phyloP scores from a whole-genome alignment of 768 basidiomycete species.

The Paxillus ammoniavirescens region DNA sequence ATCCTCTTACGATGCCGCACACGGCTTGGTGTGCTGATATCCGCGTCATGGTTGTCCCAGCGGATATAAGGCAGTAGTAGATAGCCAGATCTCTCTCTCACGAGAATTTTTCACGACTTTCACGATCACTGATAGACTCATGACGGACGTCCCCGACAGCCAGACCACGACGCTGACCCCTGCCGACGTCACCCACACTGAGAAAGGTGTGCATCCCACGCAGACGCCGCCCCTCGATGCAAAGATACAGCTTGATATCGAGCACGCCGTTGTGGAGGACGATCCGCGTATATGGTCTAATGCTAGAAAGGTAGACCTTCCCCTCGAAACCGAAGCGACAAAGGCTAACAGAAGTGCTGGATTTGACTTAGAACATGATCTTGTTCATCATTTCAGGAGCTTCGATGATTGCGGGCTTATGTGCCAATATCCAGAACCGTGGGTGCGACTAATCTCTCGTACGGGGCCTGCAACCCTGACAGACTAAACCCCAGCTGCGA shows the following conservation, averaged over 20 bases:
- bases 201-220: neutral
- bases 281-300: constrained; percentile 64
- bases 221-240: neutral
- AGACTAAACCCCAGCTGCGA: constrained; percentile 49
- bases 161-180: neutral
- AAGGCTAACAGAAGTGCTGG: neutral
- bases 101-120: neutral
- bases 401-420: constrained; percentile 29
- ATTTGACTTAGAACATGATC: constrained; percentile 13
- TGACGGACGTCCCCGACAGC: constrained; percentile 5
- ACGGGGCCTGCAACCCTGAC: neutral
- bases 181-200: neutral
- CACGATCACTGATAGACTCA: neutral
- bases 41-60: neutral
- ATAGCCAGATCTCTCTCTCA: too few species aligned
- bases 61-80: neutral
- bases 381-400: constrained; percentile 27
- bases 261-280: constrained; percentile 46
- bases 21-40: neutral
- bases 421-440: constrained; percentile 31
- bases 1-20: neutral
- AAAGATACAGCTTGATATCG: constrained; percentile 30
- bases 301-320: constrained; percentile 48
- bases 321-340: neutral
- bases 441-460: neutral